A percentile compares a stretch with the other conserved stretches of the same genome.
Conservation (phyloP, 1,284 basidiomycete species). For the Trametes sp. region DNA sequence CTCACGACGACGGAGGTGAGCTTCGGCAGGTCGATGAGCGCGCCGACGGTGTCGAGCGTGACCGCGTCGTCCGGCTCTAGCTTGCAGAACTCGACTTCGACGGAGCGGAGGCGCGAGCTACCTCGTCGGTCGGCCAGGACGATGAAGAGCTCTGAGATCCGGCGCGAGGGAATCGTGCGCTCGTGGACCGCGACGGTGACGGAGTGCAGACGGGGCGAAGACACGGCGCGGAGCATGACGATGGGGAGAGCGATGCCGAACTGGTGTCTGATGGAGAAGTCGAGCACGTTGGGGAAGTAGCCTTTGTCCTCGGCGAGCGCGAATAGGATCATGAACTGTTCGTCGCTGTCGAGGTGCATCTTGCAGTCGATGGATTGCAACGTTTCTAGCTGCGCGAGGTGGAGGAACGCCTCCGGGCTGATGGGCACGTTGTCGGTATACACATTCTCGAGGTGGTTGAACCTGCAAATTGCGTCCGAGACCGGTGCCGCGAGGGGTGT, state of each 20-base stretch:
- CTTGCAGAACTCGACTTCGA: neutral
- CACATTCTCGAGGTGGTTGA: neutral
- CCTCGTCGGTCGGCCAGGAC: neutral
- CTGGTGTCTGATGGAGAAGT: neutral
- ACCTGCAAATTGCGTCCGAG: neutral
- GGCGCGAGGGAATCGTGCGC: neutral
- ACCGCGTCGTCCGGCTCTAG: neutral
- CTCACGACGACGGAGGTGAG: neutral
- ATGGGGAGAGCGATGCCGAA: neutral
- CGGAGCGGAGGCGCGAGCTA: neutral
- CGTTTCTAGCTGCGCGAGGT: neutral
- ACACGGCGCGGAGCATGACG: neutral
- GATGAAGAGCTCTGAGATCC: neutral
- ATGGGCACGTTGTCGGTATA: neutral
- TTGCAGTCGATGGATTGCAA: neutral
- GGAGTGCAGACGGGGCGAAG: neutral
- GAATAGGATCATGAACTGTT: neutral
- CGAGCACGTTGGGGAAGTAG: neutral
- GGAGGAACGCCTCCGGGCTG: neutral
- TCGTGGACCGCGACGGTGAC: neutral
- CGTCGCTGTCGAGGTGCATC: neutral
- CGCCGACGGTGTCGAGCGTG: neutral
- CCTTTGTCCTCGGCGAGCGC: neutral
- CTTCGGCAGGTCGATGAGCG: neutral
- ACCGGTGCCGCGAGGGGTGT: neutral